Evolutionary conservation across 768 basidiomycete species (phyloP).

Genomic region (Mycena galopus): DNA sequence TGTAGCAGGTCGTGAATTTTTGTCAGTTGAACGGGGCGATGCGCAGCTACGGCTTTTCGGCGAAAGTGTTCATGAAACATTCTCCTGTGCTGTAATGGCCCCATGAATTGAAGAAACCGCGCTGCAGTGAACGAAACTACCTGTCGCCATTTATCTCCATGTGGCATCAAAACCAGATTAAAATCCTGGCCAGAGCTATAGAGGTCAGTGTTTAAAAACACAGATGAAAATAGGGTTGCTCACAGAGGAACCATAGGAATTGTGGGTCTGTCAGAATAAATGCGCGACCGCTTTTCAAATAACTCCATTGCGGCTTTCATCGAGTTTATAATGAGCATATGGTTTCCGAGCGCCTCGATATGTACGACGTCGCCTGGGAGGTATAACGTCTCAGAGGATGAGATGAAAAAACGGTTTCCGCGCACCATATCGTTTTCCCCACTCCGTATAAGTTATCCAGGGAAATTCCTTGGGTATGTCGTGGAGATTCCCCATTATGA

Average conservation of each 20-base stretch:
- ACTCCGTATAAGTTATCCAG: conserved; percentile 50
- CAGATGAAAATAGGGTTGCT: background rate
- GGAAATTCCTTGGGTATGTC: conserved; percentile 44
- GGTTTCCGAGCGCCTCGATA: background rate
- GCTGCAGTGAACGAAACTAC: too few relatives aligned
- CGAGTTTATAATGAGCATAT: conserved; percentile 10
- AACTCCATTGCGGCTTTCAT: conserved; percentile 5
- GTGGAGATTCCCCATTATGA: conserved; percentile 39
- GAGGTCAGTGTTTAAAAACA: background rate
- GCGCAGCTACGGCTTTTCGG: conserved; percentile 36
- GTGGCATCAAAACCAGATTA: conserved; percentile 43
- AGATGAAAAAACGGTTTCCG: background rate
- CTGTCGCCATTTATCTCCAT: conserved; percentile 46
- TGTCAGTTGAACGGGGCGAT: conserved; percentile 39
- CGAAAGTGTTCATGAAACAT: conserved; percentile 45
- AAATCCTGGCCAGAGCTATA: conserved; percentile 52
- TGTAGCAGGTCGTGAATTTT: conserved; percentile 40
- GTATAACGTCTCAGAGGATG: too few relatives aligned
- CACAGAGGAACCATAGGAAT: conserved; percentile 13
- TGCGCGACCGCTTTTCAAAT: conserved; percentile 1
- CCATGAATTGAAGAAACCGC: background rate
- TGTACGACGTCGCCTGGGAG: conserved; percentile 7
- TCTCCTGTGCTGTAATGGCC: conserved; percentile 38
- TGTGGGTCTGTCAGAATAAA: conserved; percentile 12
- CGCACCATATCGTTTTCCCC: conserved; percentile 49